Evolutionary conservation across 192 early-diverging fungal genomes (phyloP), one percentile per base, ranked within the genome.

Genomic region (Coemansia sp.): DNA sequence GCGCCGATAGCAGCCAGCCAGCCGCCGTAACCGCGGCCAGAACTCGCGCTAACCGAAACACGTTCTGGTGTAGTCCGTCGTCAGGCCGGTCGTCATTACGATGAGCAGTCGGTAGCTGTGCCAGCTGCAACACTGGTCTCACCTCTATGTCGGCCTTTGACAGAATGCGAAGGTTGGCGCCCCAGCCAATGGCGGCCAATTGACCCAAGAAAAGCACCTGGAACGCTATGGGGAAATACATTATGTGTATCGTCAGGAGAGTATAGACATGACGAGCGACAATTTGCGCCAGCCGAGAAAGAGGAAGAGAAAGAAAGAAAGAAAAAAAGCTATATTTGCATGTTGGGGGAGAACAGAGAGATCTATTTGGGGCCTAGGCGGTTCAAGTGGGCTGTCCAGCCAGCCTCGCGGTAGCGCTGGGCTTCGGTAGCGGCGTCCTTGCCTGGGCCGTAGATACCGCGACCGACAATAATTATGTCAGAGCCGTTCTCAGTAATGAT

Each of bases 391-490:
- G 97, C 97, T 41, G 89, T 84, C 97, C 97, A 99, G n/a, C 97
- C 97, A 38, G 95, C 96, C 67, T 93, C 88, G 63, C 90, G 88
- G 78, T 98, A 99, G 67, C 89, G 86, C 80, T 91, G 86, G 27
- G 95, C 95, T 68, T 97, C 94, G 9, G 63, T 66, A 20, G 82
- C 84, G 1, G 90, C 67, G 75, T 95, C 87, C 27, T 88, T 86
- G n/a, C 89, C 92, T 8, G 90, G 87, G 29, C 93, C 96, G 74
- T 98, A 99, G 71, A 99, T 98, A 24, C 95, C 98, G 54, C 98
- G 87, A 40, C 98, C 98, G 13, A 99, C 98, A 80, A 99, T 99
- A 74, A 99, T 98, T 31, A 99, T 89, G 85, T 99, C 98, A 65
- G 95, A 93, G 29, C 90, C 91, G 67, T 88, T 90, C 31, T 94